These are phyloP conservation scores for Pseudocohnilembus persalinus DNA, from an alignment of 169 alveolate genomes.

Conservation along the genomic window DNA sequence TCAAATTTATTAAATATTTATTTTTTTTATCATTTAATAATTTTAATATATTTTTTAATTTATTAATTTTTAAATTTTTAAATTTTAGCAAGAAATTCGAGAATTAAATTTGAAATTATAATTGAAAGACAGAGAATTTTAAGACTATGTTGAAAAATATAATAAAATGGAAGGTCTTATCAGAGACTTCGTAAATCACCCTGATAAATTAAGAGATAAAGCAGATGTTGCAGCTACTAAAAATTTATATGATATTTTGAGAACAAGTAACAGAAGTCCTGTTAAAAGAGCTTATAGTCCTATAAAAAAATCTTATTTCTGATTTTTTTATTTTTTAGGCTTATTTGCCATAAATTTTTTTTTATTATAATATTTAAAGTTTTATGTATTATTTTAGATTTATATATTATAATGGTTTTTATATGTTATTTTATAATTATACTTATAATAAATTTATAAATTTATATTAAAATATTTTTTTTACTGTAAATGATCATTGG, in stretches of 20 bases:
- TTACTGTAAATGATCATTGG: no score
- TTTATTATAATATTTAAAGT: no score
- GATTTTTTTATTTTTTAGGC: neutral
- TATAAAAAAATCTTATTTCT: neutral
- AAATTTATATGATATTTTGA: neutral
- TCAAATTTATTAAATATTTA: no score
- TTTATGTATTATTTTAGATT: no score
- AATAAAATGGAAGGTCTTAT: neutral
- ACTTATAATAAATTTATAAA: no score
- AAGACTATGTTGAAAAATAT: neutral
- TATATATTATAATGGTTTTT: no score
- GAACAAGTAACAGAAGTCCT: neutral
- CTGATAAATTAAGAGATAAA: neutral
- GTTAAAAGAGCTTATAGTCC: neutral
- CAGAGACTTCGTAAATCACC: neutral
- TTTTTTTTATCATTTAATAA: no score
- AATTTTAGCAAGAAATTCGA: neutral
- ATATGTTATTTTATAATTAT: no score
- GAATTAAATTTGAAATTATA: neutral
- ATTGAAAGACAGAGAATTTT: neutral
- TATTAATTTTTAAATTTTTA: no score
- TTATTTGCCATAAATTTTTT: neutral
- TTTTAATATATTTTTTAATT: no score
- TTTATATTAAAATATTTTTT: no score
- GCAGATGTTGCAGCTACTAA: neutral